Conservation (phyloP, 129 eudicot genomes). For the Helichrysum umbraculigerum region DNA sequence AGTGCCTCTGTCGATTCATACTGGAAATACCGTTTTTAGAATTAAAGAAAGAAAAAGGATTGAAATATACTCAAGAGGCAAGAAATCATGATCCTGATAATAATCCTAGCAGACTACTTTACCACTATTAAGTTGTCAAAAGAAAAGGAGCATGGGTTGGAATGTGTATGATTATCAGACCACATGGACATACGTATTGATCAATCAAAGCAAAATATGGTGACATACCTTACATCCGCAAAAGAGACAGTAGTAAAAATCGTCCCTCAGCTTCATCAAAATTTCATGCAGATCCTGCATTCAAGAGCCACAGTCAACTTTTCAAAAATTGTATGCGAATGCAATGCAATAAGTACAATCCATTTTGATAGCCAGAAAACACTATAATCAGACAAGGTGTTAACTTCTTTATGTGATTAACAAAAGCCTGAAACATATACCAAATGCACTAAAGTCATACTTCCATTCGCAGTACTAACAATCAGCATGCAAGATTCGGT, state of each 20-base stretch:
- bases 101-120: background rate
- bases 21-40: conserved; percentile 34
- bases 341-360: conserved; percentile 3
- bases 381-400: background rate
- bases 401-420: background rate
- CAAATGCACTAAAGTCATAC: background rate
- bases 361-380: background rate
- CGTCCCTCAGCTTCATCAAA: conserved; percentile 78
- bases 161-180: background rate
- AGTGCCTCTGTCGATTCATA: conserved; percentile 76
- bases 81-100: background rate
- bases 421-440: background rate
- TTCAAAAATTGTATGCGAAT: background rate
- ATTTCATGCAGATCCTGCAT: conserved; percentile 79
- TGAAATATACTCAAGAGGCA: background rate
- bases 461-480: background rate
- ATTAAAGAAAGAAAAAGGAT: background rate
- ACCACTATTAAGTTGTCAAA: background rate
- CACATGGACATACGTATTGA: background rate
- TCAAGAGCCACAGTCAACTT: background rate
- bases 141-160: background rate
- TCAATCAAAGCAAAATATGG: background rate
- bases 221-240: conserved; percentile 85
- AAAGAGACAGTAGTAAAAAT: conserved; percentile 85
- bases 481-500: background rate